A percentile compares a stretch with the other conserved stretches of the same genome.
phyloP scores from a whole-genome alignment of 495 filamentous ascomycete species.

The Penicilliopsis zonata region DNA sequence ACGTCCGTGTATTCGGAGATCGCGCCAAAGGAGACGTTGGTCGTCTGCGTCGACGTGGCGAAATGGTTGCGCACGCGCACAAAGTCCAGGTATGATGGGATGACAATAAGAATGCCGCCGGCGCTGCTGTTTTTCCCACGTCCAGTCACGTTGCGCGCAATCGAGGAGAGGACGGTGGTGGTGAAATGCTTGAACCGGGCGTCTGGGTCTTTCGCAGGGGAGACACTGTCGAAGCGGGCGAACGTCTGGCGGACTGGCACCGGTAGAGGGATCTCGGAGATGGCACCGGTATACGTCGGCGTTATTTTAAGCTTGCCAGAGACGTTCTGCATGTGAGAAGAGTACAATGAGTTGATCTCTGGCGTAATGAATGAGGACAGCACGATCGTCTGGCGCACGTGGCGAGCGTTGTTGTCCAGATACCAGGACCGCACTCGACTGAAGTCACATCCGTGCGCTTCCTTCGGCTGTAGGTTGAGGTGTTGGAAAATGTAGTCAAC shows the following conservation, averaged over 20 bases:
- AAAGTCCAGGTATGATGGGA: conserved; percentile 89
- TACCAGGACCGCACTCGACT: conserved; percentile 85
- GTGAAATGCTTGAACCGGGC: conserved; percentile 88
- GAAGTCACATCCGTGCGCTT: conserved; percentile 90
- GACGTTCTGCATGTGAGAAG: conserved; percentile 65
- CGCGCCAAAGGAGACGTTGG: conserved; percentile 63
- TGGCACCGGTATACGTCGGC: conserved; percentile 51
- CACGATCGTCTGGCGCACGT: conserved; percentile 75
- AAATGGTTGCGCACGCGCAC: conserved; percentile 87
- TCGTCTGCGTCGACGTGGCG: conserved; percentile 54
- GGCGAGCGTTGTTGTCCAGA: conserved; percentile 68
- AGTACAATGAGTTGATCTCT: conserved; percentile 71
- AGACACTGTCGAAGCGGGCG: conserved; percentile 65
- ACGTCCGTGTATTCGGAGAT: conserved; percentile 79
- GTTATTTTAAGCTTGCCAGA: conserved; percentile 63
- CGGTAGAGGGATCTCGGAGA: conserved; percentile 50
- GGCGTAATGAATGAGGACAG: conserved; percentile 76
- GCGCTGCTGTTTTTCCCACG: conserved; percentile 22
- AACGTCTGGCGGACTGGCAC: conserved; percentile 76
- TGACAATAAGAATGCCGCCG: conserved; percentile 68
- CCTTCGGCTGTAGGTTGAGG: conserved; percentile 79
- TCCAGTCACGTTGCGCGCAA: conserved; percentile 44
- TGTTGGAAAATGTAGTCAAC: conserved; percentile 82
- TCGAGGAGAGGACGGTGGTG: conserved; percentile 59
- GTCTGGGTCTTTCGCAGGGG: conserved; percentile 64